A percentile compares a stretch with the other conserved stretches of the same genome.
Conservation (phyloP, 2,329 filamentous ascomycete genomes). For the Colletotrichum truncatum region DNA sequence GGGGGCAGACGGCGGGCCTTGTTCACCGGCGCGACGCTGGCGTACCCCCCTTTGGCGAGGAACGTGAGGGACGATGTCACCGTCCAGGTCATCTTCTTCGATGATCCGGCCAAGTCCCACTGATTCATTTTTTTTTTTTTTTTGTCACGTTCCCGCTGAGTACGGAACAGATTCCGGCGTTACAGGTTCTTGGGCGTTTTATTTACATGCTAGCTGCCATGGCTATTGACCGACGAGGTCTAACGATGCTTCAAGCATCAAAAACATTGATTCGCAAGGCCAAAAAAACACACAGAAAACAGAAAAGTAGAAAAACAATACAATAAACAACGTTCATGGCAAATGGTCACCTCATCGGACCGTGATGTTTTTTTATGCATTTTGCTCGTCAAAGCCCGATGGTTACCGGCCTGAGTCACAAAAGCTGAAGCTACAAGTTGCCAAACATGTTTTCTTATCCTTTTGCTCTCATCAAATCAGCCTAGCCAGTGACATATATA, state of each 20-base stretch:
- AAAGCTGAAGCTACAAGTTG: too few species aligned
- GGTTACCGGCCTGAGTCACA: too few species aligned
- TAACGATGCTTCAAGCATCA: neutral
- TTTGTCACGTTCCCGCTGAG: neutral
- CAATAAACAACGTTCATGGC: neutral
- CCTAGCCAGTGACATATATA: too few species aligned
- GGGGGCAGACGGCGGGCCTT: conserved; percentile 80
- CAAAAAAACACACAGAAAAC: neutral
- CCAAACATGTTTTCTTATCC: too few species aligned
- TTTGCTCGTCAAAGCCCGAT: too few species aligned
- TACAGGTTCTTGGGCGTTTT: neutral
- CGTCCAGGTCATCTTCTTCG: conserved; percentile 79
- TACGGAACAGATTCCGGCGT: neutral
- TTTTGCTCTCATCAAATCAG: too few species aligned
- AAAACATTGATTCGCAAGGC: too few species aligned
- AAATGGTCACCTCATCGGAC: neutral
- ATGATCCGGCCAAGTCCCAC: conserved; percentile 6
- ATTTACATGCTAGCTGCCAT: neutral
- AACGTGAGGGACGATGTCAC: conserved; percentile 78
- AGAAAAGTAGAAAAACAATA: conserved; percentile 1
- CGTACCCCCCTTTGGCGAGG: conserved; percentile 75
- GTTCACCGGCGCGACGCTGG: conserved; percentile 75
- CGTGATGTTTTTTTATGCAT: too few species aligned
- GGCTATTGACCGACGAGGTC: neutral
- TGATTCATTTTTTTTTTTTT: neutral